Conservation (phyloP, 1,284 basidiomycete species). For the Trametes polyzona region DNA sequence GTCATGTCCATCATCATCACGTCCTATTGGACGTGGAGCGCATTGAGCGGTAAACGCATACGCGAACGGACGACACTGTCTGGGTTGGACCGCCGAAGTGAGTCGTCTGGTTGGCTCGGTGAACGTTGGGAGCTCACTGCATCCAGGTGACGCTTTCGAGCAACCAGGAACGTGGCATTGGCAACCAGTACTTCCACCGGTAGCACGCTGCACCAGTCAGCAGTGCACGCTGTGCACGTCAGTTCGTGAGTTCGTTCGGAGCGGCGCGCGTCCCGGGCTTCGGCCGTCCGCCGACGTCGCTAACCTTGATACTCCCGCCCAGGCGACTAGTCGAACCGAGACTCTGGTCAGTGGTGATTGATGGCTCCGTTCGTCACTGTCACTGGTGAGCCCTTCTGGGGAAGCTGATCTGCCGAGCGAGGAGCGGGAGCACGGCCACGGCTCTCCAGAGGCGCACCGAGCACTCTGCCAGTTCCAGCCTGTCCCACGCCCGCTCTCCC, state of each 20-base stretch:
- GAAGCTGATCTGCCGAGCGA: background rate
- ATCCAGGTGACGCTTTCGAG: too few species aligned
- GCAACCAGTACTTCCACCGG: too few species aligned
- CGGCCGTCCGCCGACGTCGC: background rate
- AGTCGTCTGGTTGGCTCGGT: too few species aligned
- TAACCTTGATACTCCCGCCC: background rate
- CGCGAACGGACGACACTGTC: too few species aligned
- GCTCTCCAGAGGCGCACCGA: background rate
- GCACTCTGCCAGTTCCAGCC: background rate
- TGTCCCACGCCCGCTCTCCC: slow-evolving; percentile 9
- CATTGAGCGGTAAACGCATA: too few species aligned
- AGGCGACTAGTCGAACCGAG: too few species aligned
- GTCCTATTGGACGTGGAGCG: background rate
- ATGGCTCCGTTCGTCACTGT: background rate
- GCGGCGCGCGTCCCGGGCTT: background rate
- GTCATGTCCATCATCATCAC: background rate
- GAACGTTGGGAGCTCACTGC: too few species aligned
- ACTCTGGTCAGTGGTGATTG: background rate
- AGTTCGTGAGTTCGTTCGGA: too few species aligned
- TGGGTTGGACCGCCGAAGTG: too few species aligned
- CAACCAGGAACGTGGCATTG: too few species aligned
- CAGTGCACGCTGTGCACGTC: background rate
- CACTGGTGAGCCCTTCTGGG: background rate
- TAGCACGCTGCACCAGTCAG: too few species aligned
- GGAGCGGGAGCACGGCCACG: slow-evolving; percentile 1